Evolutionary conservation across 345 rosid genomes (phyloP), one percentile per base, ranked within the genome.

Genomic region (Boechera divaricarpa): DNA sequence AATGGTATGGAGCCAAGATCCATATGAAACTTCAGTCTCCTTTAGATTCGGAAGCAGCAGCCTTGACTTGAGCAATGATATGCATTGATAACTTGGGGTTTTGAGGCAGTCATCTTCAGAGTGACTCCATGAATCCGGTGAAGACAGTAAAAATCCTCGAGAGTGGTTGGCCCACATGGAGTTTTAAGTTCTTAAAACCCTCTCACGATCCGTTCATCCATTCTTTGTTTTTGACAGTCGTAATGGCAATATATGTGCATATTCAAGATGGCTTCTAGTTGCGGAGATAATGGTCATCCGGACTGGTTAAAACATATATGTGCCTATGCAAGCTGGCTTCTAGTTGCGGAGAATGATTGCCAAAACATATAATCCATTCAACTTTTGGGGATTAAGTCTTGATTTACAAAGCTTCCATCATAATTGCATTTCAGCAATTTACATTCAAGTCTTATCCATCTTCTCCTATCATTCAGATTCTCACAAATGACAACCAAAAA

Each of bases 381-480:
- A 60, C 2, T 18, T 61, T 33, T 33, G 12, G 47, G 8, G 9
- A 36, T 15, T 35, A 35, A 8, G 35, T 59, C 28, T 35, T 35
- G 29, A 59, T 61, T 21, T 10, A 62, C 49, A 39, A 39, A 38
- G 10, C 66, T 38, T 11, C 32, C 18, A 61, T 61, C 31, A 12
- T 61, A 39, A 21, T 24, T 39, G 7, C 16, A 39, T 21, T 21
- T 16, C 15, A 55, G 38, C 12, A 2, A 51, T 21, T 9, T 54
- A n/a, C 10, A 41, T 63, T 26, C 4, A 42, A 63, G 11, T 63
- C 51, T 42, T 11, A 41, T 21, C 18, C 67, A 62, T 3, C 33
- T 56, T 7, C 39, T 62, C 51, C 67, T 41, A 41, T 62, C 51
- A 41, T 62, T 62, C 35, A 39, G 5, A 62, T 62, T 62, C 35